Conservation (phyloP, 352 stramenopile species). For the Paralagenidium karlingii region DNA sequence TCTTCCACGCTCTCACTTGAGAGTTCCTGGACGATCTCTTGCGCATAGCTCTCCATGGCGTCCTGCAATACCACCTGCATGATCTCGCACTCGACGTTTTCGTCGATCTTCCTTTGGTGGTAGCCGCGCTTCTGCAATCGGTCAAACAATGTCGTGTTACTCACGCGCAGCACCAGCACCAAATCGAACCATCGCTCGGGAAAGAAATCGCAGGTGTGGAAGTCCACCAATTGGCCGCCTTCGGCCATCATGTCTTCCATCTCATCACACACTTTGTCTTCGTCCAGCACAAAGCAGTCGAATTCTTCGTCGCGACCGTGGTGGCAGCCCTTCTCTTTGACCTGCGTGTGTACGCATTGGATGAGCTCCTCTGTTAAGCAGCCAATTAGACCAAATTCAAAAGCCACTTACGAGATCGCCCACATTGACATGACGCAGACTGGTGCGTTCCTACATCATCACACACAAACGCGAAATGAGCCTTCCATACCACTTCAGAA, state of each 20-base stretch:
- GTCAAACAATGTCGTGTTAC: conserved; percentile 90
- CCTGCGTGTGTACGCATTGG: no score
- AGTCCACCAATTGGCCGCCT: conserved; percentile 91
- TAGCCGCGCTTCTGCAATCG: conserved; percentile 85
- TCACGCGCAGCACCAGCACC: conserved; percentile 82
- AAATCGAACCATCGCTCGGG: conserved; percentile 96
- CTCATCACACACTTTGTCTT: conserved; percentile 94
- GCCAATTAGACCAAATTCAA: conserved; percentile 2
- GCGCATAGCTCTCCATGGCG: conserved; percentile 87
- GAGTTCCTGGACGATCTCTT: conserved; percentile 93
- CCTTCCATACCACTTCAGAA: background rate
- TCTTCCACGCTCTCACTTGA: conserved; percentile 91
- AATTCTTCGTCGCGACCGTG: conserved; percentile 88
- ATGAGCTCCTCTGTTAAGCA: background rate
- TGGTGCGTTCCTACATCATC: conserved; percentile 48
- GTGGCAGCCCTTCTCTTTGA: conserved; percentile 71
- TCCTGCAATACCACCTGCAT: conserved; percentile 97
- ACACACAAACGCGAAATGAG: background rate
- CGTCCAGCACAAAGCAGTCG: conserved; percentile 94
- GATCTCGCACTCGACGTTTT: conserved; percentile 98
- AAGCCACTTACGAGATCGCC: conserved; percentile 73
- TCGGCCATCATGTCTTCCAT: conserved; percentile 88
- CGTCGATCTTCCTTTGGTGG: conserved; percentile 89
- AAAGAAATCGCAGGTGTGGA: conserved; percentile 97
- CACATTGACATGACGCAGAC: conserved; percentile 90